Base-by-base conservation (phyloP, 768 basidiomycete genomes). In the Porpolomopsis calyptriformis region DNA sequence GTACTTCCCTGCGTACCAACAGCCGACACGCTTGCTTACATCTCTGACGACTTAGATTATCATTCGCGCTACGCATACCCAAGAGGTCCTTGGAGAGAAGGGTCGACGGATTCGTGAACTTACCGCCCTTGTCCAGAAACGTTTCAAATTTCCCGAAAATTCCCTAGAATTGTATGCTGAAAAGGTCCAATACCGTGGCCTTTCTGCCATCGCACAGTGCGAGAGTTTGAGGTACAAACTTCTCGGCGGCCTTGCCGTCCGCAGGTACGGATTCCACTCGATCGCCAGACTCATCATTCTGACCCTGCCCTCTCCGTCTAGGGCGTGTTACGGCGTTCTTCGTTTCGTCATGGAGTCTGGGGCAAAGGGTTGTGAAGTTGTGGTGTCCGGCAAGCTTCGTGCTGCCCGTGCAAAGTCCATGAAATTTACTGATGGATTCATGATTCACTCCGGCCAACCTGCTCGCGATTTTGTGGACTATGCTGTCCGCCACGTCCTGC, bases 351-450 rank as follows among this genome's bases (percentile, higher is more conserved):
- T 99, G 96, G 96, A 99, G 72, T 97, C 94, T 49, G 89, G 89
- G 57, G 96, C 96, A 55, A 99, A 99, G 73, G 96, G 96, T 67
- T 97, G 93, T 63, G 96, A 99, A 69, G 96, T 99, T 53, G 90
- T 98, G 62, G 93, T 99, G 53, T 98, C 94, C 53, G 96, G 96
- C 64, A 99, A 99, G 70, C 90, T 99, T 62, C 91, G 96, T 64
- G 96, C 94, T 54, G 96, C 96, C 54, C 92, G 94, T 77, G 96
- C 96, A 60, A 99, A 99, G 72, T 88, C 91, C 16, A 99, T 99
- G 96, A 99, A 99, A 71, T 98, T 99, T 74, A 97, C 93, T 62
- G 96, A 99, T 60, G 96, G 96, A 46, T 97, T 97, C 84, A 91
- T 91, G 88, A 88, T 91, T 60, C 88, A 91, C 76, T 96, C 94